Conservation (phyloP, 495 filamentous ascomycete genomes). For the Mytilinidion resinicola region DNA sequence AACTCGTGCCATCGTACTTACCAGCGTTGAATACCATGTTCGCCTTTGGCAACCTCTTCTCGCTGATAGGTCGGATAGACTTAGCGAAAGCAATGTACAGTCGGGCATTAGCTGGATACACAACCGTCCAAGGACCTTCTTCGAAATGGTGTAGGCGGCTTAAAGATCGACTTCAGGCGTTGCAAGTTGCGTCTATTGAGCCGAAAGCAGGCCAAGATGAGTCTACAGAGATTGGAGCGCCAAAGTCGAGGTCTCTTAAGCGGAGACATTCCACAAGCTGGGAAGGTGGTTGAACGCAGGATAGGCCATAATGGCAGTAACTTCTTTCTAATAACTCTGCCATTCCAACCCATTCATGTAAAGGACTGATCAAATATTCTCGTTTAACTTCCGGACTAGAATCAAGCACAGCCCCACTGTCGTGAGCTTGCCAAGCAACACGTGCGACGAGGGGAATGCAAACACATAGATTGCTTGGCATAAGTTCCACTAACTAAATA, state of each 20-base stretch:
- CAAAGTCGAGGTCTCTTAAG: not conserved
- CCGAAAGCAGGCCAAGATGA: not conserved
- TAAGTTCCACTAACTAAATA: too few relatives aligned
- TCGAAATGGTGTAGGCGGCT: slow-evolving; percentile 20
- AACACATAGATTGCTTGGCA: too few relatives aligned
- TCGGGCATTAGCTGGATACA: slow-evolving; percentile 28
- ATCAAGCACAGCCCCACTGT: too few relatives aligned
- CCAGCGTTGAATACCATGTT: slow-evolving; percentile 27
- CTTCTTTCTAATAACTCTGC: too few relatives aligned
- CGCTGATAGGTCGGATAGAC: slow-evolving; percentile 19
- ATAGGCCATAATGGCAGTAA: too few relatives aligned
- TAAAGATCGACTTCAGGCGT: not conserved
- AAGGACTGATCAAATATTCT: too few relatives aligned
- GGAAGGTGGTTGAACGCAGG: too few relatives aligned
- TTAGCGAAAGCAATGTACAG: slow-evolving; percentile 24
- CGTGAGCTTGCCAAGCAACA: too few relatives aligned
- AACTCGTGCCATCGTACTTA: slow-evolving; percentile 22
- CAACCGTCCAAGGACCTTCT: slow-evolving; percentile 25
- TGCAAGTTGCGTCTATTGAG: slow-evolving; percentile 3
- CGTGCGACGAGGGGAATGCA: too few relatives aligned
- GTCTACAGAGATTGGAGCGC: not conserved
- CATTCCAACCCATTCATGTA: too few relatives aligned
- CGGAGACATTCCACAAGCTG: slow-evolving; percentile 1
- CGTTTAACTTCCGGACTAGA: too few relatives aligned
- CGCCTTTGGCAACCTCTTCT: slow-evolving; percentile 23